Evolutionary conservation across 495 filamentous ascomycete species (phyloP), one percentile per base, ranked within the genome.

Genomic region (Penicillium malachiteum): DNA sequence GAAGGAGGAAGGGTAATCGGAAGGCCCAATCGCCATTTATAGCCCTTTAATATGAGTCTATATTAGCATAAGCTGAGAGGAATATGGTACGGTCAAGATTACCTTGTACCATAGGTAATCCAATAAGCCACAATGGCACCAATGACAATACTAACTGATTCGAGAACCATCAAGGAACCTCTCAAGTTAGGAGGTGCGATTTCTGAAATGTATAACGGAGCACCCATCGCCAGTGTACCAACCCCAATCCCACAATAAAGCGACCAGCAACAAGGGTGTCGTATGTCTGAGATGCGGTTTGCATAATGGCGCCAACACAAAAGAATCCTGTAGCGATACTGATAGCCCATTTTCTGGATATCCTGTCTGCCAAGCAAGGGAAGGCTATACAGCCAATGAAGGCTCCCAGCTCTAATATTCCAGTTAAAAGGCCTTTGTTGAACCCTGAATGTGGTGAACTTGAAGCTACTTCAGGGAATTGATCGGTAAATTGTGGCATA

Each of bases 121-220:
- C 12, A 37, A 13, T 37, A 37, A 9, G 34, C 34, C 12, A 37
- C 12, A 13, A 37, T 13, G 2, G 12, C 12, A 37, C 34, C 34
- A 2, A 13, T 37, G 34, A 37, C 34, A 13, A 37, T 37, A 37
- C 34, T 10, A 37, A 37, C 9, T 66, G 90, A 85, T 67, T 91
- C 87, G 3, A 87, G 70, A 16, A 81, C 82, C 11, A 91, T 84
- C 17, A 91, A 78, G n/a, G 87, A 79, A 17, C 88, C 89, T 42
- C 88, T 82, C 52, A 88, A 87, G 57, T 89, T 82, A 63, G 87
- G 85, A 8, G 85, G 88, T 0, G 86, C 84, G 45, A 91, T 37
- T 13, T 37, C 34, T 9, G 9, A 9, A 37, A 37, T 37, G 34
- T 37, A 37, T 2, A 37, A 79, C 0, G 88, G 89, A 12, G 89